Evolutionary conservation across 2,329 filamentous ascomycete genomes (phyloP), one percentile per base, ranked within the genome.

Genomic region (Coccinonectria pachysandricola): DNA sequence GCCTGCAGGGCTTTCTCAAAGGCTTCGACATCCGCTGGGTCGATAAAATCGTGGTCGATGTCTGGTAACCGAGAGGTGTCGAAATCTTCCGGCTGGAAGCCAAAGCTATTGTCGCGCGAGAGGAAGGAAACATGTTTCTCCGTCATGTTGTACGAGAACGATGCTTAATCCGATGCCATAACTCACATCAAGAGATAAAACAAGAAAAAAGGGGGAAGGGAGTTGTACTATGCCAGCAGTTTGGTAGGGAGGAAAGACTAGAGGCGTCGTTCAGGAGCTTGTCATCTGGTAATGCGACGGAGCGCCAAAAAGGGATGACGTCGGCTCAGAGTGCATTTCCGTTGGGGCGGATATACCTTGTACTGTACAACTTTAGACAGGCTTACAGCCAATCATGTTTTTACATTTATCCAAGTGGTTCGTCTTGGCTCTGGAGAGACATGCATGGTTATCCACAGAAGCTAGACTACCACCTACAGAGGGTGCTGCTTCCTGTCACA

Each of bases 1-100:
- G 82, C 83, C n/a, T 75, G 71, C 7, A 95, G 69, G 6, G 88
- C 88, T 32, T 71, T 73, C 34, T 80, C 77, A 53, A 96, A 96
- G 28, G 80, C 77, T 19, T 71, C 64, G 16, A 94, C 63, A 48
- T 93, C 79, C 32, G 73, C 73, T 20, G 76, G 64, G 22, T 70
- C 57, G 42, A 92, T 64, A 50, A 95, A 95, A 30, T 91, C 75
- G 45, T 69, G 68, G 51, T 87, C 71, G 53, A 67, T 74, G 54
- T 94, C 86, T n/a, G 86, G 87, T 12, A 95, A 67, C 19, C 59
- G 62, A 10, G 66, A 65, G 34, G 69, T 63, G 53, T 91, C 79
- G 57, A 79, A 86, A 23, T 69, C 71, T 38, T 77, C 65, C 20
- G 62, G 49, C 5, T 68, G 62, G 46, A 75, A 77, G 40, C 75